A percentile compares a stretch with the other conserved stretches of the same genome.
These are phyloP conservation scores for Trichosporon sp. DNA, from an alignment of 1,284 basidiomycete genomes.

Conservation along the genomic window DNA sequence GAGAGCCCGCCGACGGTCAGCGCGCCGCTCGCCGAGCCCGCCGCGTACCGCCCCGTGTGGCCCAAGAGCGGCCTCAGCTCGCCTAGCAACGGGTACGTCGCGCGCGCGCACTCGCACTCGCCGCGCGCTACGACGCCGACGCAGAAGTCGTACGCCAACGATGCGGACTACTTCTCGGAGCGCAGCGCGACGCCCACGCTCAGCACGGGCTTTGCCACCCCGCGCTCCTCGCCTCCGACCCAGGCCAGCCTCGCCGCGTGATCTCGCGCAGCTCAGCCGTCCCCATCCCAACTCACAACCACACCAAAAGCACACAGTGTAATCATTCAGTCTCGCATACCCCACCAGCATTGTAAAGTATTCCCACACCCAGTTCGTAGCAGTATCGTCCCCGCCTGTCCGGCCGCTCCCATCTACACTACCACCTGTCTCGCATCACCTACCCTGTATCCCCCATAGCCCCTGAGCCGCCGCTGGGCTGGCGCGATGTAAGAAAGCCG, in stretches of 20 bases:
- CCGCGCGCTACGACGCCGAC: not conserved
- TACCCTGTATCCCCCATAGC: not conserved
- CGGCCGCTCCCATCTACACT: not conserved
- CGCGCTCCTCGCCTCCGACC: not conserved
- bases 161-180: not conserved
- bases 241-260: not conserved
- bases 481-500: not conserved
- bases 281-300: not conserved
- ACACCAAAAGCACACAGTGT: not conserved
- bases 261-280: not conserved
- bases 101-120: not conserved
- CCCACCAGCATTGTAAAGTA: not conserved
- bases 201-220: not conserved
- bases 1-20: slow-evolving; percentile 32
- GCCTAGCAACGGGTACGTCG: not conserved
- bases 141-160: not conserved
- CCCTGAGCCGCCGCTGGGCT: not conserved
- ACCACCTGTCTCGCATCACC: not conserved
- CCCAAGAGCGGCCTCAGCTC: not conserved
- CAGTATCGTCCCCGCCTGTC: not conserved
- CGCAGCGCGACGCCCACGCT: not conserved
- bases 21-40: not conserved
- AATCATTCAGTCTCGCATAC: not conserved
- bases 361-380: not conserved
- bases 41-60: not conserved